Percentiles rank a stretch among this genome's conserved stretches.
Conservation (phyloP, 208 protist genomes). For the Leishmania tropica region DNA sequence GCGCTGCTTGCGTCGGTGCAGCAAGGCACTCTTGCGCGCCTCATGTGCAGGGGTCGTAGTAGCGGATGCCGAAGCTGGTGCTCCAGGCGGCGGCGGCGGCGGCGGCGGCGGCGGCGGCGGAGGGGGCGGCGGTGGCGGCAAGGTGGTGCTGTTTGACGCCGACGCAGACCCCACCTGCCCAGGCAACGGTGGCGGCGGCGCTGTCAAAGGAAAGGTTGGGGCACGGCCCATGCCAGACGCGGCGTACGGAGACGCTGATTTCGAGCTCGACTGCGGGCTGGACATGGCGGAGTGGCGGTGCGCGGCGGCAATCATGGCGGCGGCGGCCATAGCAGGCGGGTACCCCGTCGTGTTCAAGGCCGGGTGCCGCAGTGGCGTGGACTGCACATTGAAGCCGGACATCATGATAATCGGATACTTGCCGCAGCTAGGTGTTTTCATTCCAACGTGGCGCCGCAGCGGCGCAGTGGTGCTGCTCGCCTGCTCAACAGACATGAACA, state of each 20-base stretch:
- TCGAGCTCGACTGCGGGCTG: constrained; percentile 15
- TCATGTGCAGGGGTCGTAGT: constrained; percentile 4
- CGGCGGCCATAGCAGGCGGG: constrained; percentile 21
- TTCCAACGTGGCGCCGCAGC: constrained; percentile 18
- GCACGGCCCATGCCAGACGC: constrained; percentile 6
- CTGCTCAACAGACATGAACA: constrained; percentile 42
- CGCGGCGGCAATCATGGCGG: constrained; percentile 6
- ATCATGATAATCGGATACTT: constrained; percentile 64
- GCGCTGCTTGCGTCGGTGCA: constrained; percentile 55
- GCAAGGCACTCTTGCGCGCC: constrained; percentile 20
- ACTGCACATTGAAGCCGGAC: constrained; percentile 77
- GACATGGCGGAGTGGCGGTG: background rate
- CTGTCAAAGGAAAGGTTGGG: constrained; percentile 13
- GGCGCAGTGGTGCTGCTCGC: constrained; percentile 11
- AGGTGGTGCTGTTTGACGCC: constrained; percentile 2
- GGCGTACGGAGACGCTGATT: constrained; percentile 4
- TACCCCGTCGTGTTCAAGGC: constrained; percentile 37
- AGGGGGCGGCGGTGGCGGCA: background rate
- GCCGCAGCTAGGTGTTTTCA: constrained; percentile 56
- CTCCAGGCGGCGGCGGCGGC: constrained; percentile 4
- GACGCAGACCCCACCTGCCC: constrained; percentile 1
- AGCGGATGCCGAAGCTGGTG: background rate
- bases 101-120: constrained; percentile 8
- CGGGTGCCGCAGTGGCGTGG: constrained; percentile 48
- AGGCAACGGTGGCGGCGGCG: constrained; percentile 17